Evolutionary conservation across 73 alveolate genomes (phyloP).

Genomic region (Tetrahymena elliotti): DNA sequence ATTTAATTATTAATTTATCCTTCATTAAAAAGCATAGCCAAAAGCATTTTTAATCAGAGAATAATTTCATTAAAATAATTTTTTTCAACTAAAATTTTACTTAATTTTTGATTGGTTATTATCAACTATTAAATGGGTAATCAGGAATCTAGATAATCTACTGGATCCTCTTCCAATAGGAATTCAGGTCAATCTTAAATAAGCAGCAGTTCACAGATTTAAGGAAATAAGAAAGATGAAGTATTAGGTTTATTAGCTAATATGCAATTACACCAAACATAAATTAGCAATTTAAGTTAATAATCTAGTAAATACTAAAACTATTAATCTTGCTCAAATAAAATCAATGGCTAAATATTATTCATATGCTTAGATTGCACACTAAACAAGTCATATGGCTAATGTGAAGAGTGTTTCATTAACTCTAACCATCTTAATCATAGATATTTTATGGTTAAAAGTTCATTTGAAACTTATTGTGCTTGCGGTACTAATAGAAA

Average conservation of each 20-base stretch:
- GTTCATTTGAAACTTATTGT: background rate
- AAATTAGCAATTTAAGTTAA: background rate
- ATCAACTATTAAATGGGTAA: background rate
- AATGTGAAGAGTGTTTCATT: background rate
- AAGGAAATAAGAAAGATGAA: background rate
- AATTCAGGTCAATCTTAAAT: background rate
- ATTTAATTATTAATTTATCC: too few species aligned
- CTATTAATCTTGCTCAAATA: background rate
- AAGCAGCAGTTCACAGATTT: background rate
- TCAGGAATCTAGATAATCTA: background rate
- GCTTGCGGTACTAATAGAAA: background rate
- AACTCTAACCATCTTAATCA: background rate
- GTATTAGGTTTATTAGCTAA: background rate
- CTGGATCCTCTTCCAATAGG: background rate
- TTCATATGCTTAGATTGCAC: background rate
- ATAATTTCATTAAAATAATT: too few species aligned
- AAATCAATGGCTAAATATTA: background rate
- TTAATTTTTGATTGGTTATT: background rate
- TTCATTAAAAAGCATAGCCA: background rate
- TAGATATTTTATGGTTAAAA: background rate
- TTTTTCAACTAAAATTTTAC: too few species aligned
- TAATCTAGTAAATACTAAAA: background rate
- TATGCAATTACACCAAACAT: background rate
- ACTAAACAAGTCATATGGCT: background rate
- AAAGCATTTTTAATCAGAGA: too few species aligned